These are phyloP conservation scores for Cladobotryum mycophilum DNA, from an alignment of 2,329 filamentous ascomycete species.

Conservation along the genomic window DNA sequence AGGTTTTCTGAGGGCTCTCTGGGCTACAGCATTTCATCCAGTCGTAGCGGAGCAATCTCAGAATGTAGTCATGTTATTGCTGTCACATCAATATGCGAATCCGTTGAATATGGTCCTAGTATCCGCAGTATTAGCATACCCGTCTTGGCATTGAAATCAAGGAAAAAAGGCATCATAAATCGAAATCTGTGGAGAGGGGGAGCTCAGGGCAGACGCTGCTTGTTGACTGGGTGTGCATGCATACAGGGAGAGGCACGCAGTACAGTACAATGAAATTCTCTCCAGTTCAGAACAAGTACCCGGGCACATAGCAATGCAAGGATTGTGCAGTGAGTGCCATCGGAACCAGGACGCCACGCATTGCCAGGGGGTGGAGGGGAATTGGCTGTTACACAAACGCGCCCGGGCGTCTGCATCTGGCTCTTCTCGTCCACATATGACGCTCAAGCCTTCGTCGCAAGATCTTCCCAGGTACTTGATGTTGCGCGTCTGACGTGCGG, in stretches of 20 bases:
- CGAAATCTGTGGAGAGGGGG: neutral
- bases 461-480: constrained; percentile 3
- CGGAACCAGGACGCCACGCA: constrained; percentile 22
- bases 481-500: constrained; percentile 1
- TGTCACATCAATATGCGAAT: neutral
- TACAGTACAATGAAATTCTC: constrained; percentile 19
- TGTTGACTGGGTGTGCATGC: constrained; percentile 15
- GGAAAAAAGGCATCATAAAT: constrained; percentile 14
- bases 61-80: too few relatives aligned
- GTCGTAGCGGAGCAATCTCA: too few relatives aligned
- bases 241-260: constrained; percentile 14
- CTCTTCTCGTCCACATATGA: constrained; percentile 8
- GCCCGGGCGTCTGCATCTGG: constrained; percentile 10
- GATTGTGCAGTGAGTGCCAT: constrained; percentile 14
- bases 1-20: neutral
- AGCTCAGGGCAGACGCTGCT: constrained; percentile 10
- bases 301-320: constrained; percentile 14
- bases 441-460: constrained; percentile 2
- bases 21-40: too few relatives aligned
- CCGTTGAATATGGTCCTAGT: neutral
- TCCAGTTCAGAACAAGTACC: constrained; percentile 15
- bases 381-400: constrained; percentile 16
- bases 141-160: neutral
- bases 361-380: constrained; percentile 11
- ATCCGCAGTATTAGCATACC: neutral